Percentiles rank a stretch among this genome's conserved stretches.
These are phyloP conservation scores for Inga laurina DNA, from an alignment of 306 rosid genomes.

Conservation along the genomic window DNA sequence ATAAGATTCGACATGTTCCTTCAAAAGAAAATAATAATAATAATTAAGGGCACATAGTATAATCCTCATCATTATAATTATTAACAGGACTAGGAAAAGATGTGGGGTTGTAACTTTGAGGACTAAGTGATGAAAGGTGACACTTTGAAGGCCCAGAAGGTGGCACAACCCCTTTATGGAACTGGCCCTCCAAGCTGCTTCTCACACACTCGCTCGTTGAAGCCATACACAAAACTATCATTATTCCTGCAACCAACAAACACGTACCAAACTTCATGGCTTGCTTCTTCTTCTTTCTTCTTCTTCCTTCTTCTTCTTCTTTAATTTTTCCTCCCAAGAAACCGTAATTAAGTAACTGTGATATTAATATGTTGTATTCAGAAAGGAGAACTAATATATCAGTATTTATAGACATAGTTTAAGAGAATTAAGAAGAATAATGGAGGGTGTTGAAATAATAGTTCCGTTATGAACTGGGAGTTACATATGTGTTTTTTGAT, in stretches of 20 bases:
- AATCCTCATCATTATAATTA: constrained; percentile 7
- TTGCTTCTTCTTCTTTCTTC: background rate
- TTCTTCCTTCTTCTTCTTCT: background rate
- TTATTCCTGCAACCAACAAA: constrained; percentile 26
- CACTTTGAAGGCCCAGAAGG: constrained; percentile 61
- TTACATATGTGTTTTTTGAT: background rate
- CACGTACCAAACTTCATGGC: constrained; percentile 1
- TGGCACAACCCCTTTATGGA: background rate
- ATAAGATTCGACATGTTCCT: background rate
- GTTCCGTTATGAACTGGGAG: background rate
- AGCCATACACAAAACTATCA: constrained; percentile 34
- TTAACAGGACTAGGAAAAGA: constrained; percentile 30
- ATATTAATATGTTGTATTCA: background rate
- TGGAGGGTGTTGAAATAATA: constrained; percentile 27
- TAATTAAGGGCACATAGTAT: constrained; percentile 29
- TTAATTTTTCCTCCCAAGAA: constrained; percentile 2
- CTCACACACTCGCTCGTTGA: constrained; percentile 9
- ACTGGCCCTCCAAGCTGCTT: background rate
- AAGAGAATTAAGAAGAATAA: background rate
- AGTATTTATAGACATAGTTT: background rate
- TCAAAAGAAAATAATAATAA: background rate
- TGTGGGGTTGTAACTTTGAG: constrained; percentile 31
- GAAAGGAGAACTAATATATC: background rate
- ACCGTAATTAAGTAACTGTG: background rate
- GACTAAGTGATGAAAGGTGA: constrained; percentile 54